Percentiles rank a stretch among this genome's conserved stretches.
Evolutionary conservation across 192 early-diverging fungal species (phyloP).

Genomic region (Chytriomyces hyalinus): DNA sequence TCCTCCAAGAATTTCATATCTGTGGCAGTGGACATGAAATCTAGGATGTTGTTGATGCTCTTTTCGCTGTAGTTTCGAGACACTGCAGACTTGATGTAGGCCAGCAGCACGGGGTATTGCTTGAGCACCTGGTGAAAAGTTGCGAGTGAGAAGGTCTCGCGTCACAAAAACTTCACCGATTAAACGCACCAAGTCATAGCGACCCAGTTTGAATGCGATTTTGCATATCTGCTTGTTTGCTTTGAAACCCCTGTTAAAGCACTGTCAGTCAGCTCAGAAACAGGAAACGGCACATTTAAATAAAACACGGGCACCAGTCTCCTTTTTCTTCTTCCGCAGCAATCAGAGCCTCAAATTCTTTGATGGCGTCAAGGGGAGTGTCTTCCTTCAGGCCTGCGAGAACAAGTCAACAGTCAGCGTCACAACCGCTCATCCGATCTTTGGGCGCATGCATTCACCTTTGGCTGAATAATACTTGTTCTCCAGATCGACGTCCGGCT

Average conservation of each 20-base stretch:
- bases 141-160: not conserved
- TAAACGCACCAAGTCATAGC: slow-evolving; percentile 62
- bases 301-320: slow-evolving; percentile 68
- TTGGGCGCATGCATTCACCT: slow-evolving; percentile 48
- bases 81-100: slow-evolving; percentile 76
- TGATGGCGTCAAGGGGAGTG: slow-evolving; percentile 70
- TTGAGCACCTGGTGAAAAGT: slow-evolving; percentile 59
- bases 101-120: slow-evolving; percentile 76
- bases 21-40: slow-evolving; percentile 74
- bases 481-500: slow-evolving; percentile 81
- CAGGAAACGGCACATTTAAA: slow-evolving; percentile 1
- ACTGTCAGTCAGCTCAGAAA: not conserved
- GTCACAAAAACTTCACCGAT: not conserved
- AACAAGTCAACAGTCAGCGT: not conserved
- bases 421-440: not conserved
- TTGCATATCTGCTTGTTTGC: slow-evolving; percentile 88
- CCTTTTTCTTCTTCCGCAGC: slow-evolving; percentile 81
- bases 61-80: slow-evolving; percentile 89
- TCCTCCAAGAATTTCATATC: slow-evolving; percentile 84
- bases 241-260: slow-evolving; percentile 79
- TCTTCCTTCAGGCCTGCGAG: slow-evolving; percentile 77
- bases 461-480: slow-evolving; percentile 92
- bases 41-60: slow-evolving; percentile 88
- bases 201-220: slow-evolving; percentile 68
- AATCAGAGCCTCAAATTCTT: slow-evolving; percentile 78